Conservation (phyloP, 2,329 filamentous ascomycete genomes). For the Akanthomyces uredinophilus region DNA sequence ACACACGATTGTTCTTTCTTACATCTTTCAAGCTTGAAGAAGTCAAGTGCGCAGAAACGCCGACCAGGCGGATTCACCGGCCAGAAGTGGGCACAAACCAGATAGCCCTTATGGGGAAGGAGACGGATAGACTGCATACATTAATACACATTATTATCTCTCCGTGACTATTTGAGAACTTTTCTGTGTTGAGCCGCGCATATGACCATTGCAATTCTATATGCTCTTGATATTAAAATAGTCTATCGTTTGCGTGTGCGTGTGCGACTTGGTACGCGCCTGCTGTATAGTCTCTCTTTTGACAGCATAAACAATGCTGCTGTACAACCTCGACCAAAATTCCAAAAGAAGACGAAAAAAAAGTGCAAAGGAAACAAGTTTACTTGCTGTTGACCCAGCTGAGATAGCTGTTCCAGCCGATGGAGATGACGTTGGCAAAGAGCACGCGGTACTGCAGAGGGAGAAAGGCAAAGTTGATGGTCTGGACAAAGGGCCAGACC, state of each 20-base stretch:
- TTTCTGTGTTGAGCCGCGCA: neutral
- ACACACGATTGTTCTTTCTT: neutral
- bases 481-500: constrained; percentile 82
- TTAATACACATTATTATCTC: neutral
- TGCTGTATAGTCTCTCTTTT: neutral
- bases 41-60: neutral
- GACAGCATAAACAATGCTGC: neutral
- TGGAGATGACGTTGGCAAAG: constrained; percentile 76
- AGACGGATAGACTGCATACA: neutral
- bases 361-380: neutral
- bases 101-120: neutral
- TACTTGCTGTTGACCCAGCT: constrained; percentile 54
- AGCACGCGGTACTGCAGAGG: constrained; percentile 78
- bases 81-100: neutral
- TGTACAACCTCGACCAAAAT: no score
- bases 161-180: neutral
- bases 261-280: neutral
- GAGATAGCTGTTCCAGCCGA: constrained; percentile 62
- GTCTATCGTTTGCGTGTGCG: neutral
- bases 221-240: constrained; percentile 9
- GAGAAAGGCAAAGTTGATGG: constrained; percentile 81
- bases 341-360: neutral
- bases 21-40: neutral
- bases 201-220: constrained; percentile 3
- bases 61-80: neutral